Evolutionary conservation across 2,329 filamentous ascomycete species (phyloP), one percentile per base, ranked within the genome.

Genomic region (Diplodia sapinea): DNA sequence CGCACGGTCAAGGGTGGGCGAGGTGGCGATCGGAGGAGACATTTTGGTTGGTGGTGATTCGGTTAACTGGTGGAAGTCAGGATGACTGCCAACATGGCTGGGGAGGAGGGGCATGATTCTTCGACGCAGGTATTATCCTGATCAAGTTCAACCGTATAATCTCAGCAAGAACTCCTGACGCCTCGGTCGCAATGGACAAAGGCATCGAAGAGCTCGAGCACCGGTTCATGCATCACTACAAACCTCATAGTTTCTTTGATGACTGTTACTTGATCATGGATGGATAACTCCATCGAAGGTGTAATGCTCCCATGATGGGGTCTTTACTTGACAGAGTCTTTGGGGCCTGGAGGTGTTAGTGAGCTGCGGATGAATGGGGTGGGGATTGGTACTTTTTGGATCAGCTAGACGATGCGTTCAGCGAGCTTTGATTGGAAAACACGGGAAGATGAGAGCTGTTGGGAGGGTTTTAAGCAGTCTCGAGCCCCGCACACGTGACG

Each of bases 121-220:
- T 93, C 66, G 65, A 67, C 93, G 93, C 93, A 93, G 91, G 92
- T 92, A 95, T 95, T 94, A 94, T 94, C 92, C 91, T 92, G 91
- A 94, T 94, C 92, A 94, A 94, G 91, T 94, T 93, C 83, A 85
- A 90, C 92, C 91, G 92, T 95, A 91, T 95, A 88, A 89, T 95
- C 91, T 94, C 90, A 92, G 87, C 64, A 51, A 67, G 65, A 62
- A 38, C 63, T 51, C 59, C 38, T 57, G 54, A 61, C 54, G 11
- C 31, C 68, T 29, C 52, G 43, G 64, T 56, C 63, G 29, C 40
- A 55, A 64, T 50, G 52, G 47, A n/a, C 8, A 3, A 20, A 63
- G 49, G 17, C 29, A 49, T 71, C 66, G 71, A 74, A 72, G 26
- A 65, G 29, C 38, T 59, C 77, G 74, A 78, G 79, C 78, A 79